Percentiles rank a stretch among this genome's conserved stretches.
Evolutionary conservation across 163 green algal genomes (phyloP).

Genomic region (Smithsoniella earleae): DNA sequence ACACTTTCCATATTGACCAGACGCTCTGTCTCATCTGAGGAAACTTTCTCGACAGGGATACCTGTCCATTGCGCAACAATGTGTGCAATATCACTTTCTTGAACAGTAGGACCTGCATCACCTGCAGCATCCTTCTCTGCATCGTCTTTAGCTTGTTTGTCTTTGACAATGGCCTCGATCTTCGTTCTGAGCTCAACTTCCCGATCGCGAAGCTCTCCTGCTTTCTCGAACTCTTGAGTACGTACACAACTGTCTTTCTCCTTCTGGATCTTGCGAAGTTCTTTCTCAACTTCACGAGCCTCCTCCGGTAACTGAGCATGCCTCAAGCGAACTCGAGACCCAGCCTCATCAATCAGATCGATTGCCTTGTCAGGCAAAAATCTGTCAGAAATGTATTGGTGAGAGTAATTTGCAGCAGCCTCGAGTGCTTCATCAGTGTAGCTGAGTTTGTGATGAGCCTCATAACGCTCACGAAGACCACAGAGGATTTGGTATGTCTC

Average conservation of each 20-base stretch:
- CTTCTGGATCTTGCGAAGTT: slow-evolving; percentile 78
- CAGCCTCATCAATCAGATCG: slow-evolving; percentile 98
- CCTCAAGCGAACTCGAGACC: slow-evolving; percentile 81
- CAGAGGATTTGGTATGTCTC: slow-evolving; percentile 94
- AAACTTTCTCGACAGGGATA: slow-evolving; percentile 82
- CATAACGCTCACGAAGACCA: slow-evolving; percentile 85
- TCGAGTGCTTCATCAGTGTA: slow-evolving; percentile 94
- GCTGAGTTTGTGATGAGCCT: slow-evolving; percentile 98
- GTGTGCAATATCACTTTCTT: slow-evolving; percentile 89
- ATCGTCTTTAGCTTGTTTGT: slow-evolving; percentile 58
- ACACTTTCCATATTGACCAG: slow-evolving; percentile 91
- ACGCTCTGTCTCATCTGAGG: slow-evolving; percentile 81
- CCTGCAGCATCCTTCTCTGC: slow-evolving; percentile 66
- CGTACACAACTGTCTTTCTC: slow-evolving; percentile 48
- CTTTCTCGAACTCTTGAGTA: slow-evolving; percentile 97
- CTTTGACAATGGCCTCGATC: slow-evolving; percentile 79
- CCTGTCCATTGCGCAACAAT: slow-evolving; percentile 90
- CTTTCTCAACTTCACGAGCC: slow-evolving; percentile 95
- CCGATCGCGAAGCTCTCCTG: slow-evolving; percentile 80
- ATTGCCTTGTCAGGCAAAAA: slow-evolving; percentile 99
- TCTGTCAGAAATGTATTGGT: slow-evolving; percentile 96
- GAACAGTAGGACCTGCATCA: slow-evolving; percentile 45
- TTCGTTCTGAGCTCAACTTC: slow-evolving; percentile 92
- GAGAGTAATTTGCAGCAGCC: slow-evolving; percentile 82
- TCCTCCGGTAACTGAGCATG: slow-evolving; percentile 96